Conservation (phyloP, 306 rosid species). For the Prunus kanzakura region DNA sequence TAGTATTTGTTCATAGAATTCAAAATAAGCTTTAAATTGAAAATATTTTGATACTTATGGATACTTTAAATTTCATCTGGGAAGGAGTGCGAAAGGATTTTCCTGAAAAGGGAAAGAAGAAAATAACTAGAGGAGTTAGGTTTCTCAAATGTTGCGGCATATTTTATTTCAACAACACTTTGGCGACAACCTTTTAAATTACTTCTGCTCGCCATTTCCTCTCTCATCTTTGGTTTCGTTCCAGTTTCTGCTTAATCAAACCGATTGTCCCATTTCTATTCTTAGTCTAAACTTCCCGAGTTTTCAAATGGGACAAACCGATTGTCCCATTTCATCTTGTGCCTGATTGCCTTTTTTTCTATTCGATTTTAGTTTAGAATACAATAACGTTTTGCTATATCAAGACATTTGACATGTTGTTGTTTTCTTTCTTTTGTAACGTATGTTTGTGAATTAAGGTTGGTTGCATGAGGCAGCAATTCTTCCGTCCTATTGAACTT, state of each 20-base stretch:
- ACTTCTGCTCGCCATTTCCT: neutral
- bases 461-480: conserved; percentile 72
- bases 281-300: neutral
- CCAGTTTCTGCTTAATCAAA: neutral
- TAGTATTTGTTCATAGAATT: no score
- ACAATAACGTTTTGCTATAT: conserved; percentile 14
- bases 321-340: neutral
- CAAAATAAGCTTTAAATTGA: no score
- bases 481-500: conserved; percentile 85
- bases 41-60: no score
- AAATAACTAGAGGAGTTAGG: no score
- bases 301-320: neutral
- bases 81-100: no score
- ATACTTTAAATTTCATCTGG: no score
- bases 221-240: neutral
- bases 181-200: no score
- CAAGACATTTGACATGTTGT: conserved; percentile 12
- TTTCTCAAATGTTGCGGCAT: no score
- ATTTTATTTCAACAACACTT: no score
- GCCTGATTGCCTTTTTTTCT: neutral
- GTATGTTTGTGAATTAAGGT: conserved; percentile 51
- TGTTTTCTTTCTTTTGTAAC: conserved; percentile 5
- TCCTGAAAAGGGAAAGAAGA: no score
- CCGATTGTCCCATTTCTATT: neutral
- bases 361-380: neutral